These are phyloP conservation scores for Paracorniculantispora psalliotae DNA, from an alignment of 2,329 filamentous ascomycete genomes.

Conservation along the genomic window DNA sequence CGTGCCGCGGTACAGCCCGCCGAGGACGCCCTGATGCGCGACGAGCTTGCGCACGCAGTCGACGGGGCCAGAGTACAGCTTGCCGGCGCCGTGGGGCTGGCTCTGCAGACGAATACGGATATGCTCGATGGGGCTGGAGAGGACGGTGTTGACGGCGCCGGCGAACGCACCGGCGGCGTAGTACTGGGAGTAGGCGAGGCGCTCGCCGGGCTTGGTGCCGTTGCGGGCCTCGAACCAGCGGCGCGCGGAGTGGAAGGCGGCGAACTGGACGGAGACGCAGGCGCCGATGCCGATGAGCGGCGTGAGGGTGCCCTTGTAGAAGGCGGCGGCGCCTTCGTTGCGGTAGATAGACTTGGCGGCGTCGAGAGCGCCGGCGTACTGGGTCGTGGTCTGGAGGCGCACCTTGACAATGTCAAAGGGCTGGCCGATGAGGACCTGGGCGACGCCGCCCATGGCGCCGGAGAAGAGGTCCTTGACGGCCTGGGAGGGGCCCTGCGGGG, in stretches of 20 bases:
- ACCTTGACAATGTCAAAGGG: conserved; percentile 95
- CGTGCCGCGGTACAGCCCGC: conserved; percentile 80
- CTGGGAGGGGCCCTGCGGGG: conserved; percentile 41
- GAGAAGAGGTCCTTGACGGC: conserved; percentile 86
- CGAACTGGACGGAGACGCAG: conserved; percentile 97
- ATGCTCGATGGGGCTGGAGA: conserved; percentile 93
- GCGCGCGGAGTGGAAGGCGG: conserved; percentile 88
- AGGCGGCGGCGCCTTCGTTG: conserved; percentile 82
- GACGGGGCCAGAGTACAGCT: conserved; percentile 76
- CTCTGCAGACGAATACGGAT: conserved; percentile 94
- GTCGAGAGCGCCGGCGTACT: conserved; percentile 74
- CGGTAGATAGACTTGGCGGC: conserved; percentile 80
- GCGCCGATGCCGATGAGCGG: conserved; percentile 93
- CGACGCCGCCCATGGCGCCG: conserved; percentile 85
- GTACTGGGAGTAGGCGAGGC: conserved; percentile 78
- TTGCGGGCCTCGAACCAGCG: conserved; percentile 79
- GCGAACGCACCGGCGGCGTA: conserved; percentile 88
- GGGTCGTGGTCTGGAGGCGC: conserved; percentile 80
- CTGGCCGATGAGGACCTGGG: conserved; percentile 83
- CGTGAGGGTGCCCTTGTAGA: conserved; percentile 97
- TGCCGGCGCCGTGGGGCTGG: conserved; percentile 78
- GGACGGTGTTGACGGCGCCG: conserved; percentile 79
- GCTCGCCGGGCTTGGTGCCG: conserved; percentile 48
- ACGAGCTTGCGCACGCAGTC: conserved; percentile 88
- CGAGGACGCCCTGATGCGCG: conserved; percentile 56